These are phyloP conservation scores for Endocarpon pusillum DNA, from an alignment of 495 filamentous ascomycete genomes.

Conservation along the genomic window DNA sequence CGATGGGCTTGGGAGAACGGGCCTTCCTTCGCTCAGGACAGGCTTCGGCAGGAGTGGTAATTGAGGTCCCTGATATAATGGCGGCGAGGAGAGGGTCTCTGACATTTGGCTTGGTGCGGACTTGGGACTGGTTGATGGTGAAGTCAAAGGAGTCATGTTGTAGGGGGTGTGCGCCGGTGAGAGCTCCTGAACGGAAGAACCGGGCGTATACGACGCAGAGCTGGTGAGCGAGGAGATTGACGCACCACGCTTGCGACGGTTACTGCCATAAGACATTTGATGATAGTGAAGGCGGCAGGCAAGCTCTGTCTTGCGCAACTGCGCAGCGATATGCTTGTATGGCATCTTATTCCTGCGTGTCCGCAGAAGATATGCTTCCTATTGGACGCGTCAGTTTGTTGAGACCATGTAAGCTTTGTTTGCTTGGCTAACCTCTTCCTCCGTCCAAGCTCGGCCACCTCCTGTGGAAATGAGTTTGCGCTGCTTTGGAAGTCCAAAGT, in stretches of 20 bases:
- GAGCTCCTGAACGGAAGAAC: slow-evolving; percentile 12
- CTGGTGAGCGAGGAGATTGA: slow-evolving; percentile 43
- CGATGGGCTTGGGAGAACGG: slow-evolving; percentile 12
- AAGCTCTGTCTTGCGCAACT: slow-evolving; percentile 72
- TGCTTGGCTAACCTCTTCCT: slow-evolving; percentile 47
- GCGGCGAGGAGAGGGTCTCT: slow-evolving; percentile 5
- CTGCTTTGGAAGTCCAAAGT: slow-evolving; percentile 8
- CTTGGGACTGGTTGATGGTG: slow-evolving; percentile 31
- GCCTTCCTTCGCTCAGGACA: slow-evolving; percentile 21
- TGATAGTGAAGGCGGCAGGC: slow-evolving; percentile 75
- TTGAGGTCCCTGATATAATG: slow-evolving; percentile 24
- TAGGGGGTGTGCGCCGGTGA: slow-evolving; percentile 13
- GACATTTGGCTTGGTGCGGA: slow-evolving; percentile 6
- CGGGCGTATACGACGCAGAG: slow-evolving; percentile 16
- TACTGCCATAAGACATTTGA: slow-evolving; percentile 65
- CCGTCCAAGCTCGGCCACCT: slow-evolving; percentile 59
- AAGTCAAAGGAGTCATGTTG: slow-evolving; percentile 19
- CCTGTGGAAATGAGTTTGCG: slow-evolving; percentile 49
- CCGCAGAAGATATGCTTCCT: slow-evolving; percentile 75
- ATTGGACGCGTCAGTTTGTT: slow-evolving; percentile 4
- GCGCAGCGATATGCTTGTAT: slow-evolving; percentile 73
- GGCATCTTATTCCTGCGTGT: slow-evolving; percentile 74
- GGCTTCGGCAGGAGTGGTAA: slow-evolving; percentile 46
- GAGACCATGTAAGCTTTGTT: background rate
- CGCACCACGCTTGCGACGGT: slow-evolving; percentile 48